Percentiles rank a stretch among this genome's conserved stretches.
Conservation (phyloP, 2,329 filamentous ascomycete species). For the Atkinsonella texensis region DNA sequence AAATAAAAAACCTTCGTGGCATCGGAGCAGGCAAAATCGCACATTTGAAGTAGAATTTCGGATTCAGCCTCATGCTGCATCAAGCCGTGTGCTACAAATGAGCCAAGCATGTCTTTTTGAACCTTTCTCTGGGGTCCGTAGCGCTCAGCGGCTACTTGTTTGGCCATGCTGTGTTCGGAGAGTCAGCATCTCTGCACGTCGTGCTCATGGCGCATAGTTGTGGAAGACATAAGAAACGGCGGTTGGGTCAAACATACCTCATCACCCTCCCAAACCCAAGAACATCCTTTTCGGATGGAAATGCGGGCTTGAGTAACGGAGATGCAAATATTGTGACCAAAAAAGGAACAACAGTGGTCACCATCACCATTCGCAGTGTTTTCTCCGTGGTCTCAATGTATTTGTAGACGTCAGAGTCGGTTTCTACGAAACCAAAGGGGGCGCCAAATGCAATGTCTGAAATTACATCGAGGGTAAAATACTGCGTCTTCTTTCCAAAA, state of each 20-base stretch:
- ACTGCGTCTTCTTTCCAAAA: conserved; percentile 33
- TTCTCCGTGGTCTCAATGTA: conserved; percentile 31
- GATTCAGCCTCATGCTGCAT: conserved; percentile 27
- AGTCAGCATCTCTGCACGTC: not conserved
- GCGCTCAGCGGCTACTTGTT: conserved; percentile 31
- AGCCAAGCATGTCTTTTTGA: conserved; percentile 37
- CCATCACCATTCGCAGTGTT: conserved; percentile 8
- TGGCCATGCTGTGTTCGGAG: conserved; percentile 22
- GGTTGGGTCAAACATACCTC: conserved; percentile 22
- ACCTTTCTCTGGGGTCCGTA: conserved; percentile 28
- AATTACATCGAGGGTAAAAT: conserved; percentile 44
- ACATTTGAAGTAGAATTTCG: conserved; percentile 26
- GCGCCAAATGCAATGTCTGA: conserved; percentile 38
- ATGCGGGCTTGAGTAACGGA: conserved; percentile 17
- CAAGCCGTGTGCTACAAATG: conserved; percentile 26
- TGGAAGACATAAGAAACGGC: not conserved
- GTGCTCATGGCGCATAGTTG: no score
- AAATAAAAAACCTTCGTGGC: not conserved
- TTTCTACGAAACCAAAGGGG: conserved; percentile 33
- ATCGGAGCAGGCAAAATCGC: not conserved
- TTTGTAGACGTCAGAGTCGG: conserved; percentile 33
- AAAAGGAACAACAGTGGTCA: conserved; percentile 6
- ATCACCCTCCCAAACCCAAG: conserved; percentile 28
- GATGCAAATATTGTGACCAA: conserved; percentile 4
- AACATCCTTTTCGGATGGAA: conserved; percentile 26